phyloP scores from a whole-genome alignment of 805 yeast species.

The Tetrapisispora namnaoensis region DNA sequence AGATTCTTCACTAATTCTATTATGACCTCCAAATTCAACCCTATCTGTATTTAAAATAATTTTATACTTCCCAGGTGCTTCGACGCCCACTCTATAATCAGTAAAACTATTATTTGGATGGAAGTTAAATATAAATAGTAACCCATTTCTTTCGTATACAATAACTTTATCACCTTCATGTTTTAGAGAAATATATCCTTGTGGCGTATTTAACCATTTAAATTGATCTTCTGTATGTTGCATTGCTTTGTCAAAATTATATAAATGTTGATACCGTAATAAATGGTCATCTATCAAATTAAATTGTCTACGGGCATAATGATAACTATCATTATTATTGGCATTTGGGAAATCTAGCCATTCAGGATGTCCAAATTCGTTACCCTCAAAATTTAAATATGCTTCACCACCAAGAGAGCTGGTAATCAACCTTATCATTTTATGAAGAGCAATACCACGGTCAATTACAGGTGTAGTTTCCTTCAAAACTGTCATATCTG shows the following conservation, averaged over 20 bases:
- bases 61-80: slow-evolving; percentile 63
- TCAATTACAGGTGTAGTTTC: slow-evolving; percentile 71
- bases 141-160: slow-evolving; percentile 80
- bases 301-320: slow-evolving; percentile 93
- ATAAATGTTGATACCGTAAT: slow-evolving; percentile 68
- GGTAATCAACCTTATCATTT: slow-evolving; percentile 79
- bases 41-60: slow-evolving; percentile 70
- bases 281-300: slow-evolving; percentile 72
- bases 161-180: slow-evolving; percentile 83
- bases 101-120: slow-evolving; percentile 75
- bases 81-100: slow-evolving; percentile 88
- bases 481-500: slow-evolving; percentile 75
- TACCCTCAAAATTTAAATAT: slow-evolving; percentile 91
- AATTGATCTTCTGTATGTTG: slow-evolving; percentile 62
- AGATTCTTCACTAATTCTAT: slow-evolving; percentile 47
- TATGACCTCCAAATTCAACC: slow-evolving; percentile 70
- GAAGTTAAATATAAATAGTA: slow-evolving; percentile 81
- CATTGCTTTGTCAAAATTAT: slow-evolving; percentile 79
- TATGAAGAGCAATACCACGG: slow-evolving; percentile 85
- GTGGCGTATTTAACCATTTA: slow-evolving; percentile 63
- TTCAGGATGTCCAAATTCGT: slow-evolving; percentile 98
- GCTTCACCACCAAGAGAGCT: slow-evolving; percentile 96
- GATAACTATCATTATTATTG: slow-evolving; percentile 81
- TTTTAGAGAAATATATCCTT: slow-evolving; percentile 79
- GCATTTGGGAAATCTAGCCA: slow-evolving; percentile 96